Evolutionary conservation across 2,329 filamentous ascomycete species (phyloP), one percentile per base, ranked within the genome.

Genomic region (Cercospora nicotianae): DNA sequence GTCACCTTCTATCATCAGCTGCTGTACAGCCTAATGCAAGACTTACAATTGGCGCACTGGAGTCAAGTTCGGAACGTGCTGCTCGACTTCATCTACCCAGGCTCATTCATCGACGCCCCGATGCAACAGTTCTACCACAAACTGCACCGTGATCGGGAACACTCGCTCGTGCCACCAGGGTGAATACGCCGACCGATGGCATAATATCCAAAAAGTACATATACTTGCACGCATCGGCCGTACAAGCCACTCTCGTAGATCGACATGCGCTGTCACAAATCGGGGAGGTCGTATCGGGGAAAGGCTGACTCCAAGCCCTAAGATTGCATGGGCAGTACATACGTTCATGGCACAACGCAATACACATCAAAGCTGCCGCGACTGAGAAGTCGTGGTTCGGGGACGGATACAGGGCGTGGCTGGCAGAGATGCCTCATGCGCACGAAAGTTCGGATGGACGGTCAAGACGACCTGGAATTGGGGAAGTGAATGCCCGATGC

Each of bases 11-110:
- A 74, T 63, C 68, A 73, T 33, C 75, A 63, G 2, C 51, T 78
- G 51, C 70, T 77, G 4, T 59, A 28, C 36, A 39, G 36, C 16
- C 55, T 78, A 60, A 70, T 77, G 59, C 69, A 72, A 30, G 72
- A 77, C 61, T 61, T 77, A 36, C 73, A 77, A 60, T 65, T 78
- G 18, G 66, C 63, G 23, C 72, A 72, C 7, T 78, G 76, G 76
- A 74, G 75, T 42, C 72, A 77, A 53, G 75, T 78, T 6, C 73
- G 76, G 16, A 73, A 71, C 9, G 73, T 78, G 8, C 51, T 78
- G 53, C 68, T 77, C 13, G 75, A 76, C 23, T 78, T 78, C 68
- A 77, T 77, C 33, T 78, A 77, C 60, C 76, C 76, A 8, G 76
- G 73, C 48, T 77, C 74, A 64, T 76, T 76, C 59, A 68, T 78